A percentile compares a stretch with the other conserved stretches of the same genome.
phyloP scores from a whole-genome alignment of 2,329 filamentous ascomycete genomes.

The Exophiala sp. region DNA sequence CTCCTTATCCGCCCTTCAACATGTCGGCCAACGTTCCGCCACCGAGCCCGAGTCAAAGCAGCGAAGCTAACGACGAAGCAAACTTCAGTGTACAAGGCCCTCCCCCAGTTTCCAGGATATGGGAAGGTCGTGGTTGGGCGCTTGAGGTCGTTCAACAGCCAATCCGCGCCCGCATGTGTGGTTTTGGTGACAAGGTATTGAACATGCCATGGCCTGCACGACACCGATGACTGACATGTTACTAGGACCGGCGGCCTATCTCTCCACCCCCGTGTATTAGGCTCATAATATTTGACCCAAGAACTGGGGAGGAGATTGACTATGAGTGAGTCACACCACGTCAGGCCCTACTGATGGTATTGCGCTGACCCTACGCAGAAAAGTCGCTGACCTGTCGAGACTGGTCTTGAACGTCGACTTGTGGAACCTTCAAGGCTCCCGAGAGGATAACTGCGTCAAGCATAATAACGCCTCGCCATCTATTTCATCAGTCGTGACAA shows the following conservation, averaged over 20 bases:
- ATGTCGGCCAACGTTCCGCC: slow-evolving; percentile 29
- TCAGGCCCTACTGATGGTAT: slow-evolving; percentile 6
- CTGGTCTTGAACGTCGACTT: slow-evolving; percentile 65
- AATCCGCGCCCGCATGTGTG: slow-evolving; percentile 91
- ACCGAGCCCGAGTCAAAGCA: slow-evolving; percentile 36
- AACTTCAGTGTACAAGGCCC: slow-evolving; percentile 30
- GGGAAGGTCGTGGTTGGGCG: slow-evolving; percentile 47
- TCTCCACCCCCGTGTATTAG: slow-evolving; percentile 90
- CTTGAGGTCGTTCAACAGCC: slow-evolving; percentile 86
- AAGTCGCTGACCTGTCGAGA: slow-evolving; percentile 59
- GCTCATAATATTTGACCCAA: slow-evolving; percentile 68
- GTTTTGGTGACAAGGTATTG: slow-evolving; percentile 89
- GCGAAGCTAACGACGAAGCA: slow-evolving; percentile 23
- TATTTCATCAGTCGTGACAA: slow-evolving; percentile 14
- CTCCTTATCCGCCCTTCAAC: slow-evolving; percentile 15
- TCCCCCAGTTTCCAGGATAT: slow-evolving; percentile 38
- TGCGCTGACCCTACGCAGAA: slow-evolving; percentile 41
- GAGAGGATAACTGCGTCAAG: slow-evolving; percentile 63
- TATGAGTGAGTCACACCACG: slow-evolving; percentile 58
- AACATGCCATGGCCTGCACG: slow-evolving; percentile 23
- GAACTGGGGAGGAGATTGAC: slow-evolving; percentile 73
- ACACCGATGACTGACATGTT: slow-evolving; percentile 9
- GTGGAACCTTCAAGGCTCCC: slow-evolving; percentile 55
- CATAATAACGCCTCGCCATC: slow-evolving; percentile 36
- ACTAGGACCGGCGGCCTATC: slow-evolving; percentile 84